Evolutionary conservation across 2,329 filamentous ascomycete genomes (phyloP), one percentile per base, ranked within the genome.

Genomic region (Penicillium sp.): DNA sequence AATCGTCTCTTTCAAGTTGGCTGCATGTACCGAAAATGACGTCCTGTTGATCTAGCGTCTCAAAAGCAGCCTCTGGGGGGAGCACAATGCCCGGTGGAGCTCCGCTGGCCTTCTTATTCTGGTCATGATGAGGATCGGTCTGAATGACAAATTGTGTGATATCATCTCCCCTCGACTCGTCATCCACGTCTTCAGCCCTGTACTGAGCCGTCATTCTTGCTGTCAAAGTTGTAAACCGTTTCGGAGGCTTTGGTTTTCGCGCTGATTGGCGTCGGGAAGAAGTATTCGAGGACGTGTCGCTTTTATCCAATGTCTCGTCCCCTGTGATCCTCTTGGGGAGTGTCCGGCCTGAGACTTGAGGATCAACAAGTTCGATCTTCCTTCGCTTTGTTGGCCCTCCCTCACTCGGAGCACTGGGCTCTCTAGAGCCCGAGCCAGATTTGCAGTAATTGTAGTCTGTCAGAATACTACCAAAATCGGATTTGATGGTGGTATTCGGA

Each of bases 21-120:
- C 89, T 94, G 1, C 86, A 90, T 0, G 88, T 93, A 1, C 88
- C 89, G 67, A 95, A 95, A 0, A 94, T 70, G 61, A 90, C 87
- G 50, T 90, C 82, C 63, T 93, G 89, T 1, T 78, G 73, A 3
- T 79, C 75, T 11, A 86, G 78, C 55, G 85, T 78, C 45, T 79
- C 79, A 38, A 84, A 68, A 1, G 88, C 89, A 25, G 84, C 79
- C 41, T 72, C 73, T 0, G 88, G 88, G 1, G 86, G 88, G 9
- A 88, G 71, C 2, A 94, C 69, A 4, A 81, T 72, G 66, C 13
- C 89, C 65, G 13, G 79, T 66, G 37, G 74, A 9, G 58, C 48
- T 51, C 63, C 50, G 26, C 55, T 51, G 56, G 61, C 51, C 48
- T 61, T 37, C 36, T 58, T 57, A 26, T 53, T 46, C 46, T 55